phyloP scores from a whole-genome alignment of 495 filamentous ascomycete species.

The Alectoria sarmentosa region DNA sequence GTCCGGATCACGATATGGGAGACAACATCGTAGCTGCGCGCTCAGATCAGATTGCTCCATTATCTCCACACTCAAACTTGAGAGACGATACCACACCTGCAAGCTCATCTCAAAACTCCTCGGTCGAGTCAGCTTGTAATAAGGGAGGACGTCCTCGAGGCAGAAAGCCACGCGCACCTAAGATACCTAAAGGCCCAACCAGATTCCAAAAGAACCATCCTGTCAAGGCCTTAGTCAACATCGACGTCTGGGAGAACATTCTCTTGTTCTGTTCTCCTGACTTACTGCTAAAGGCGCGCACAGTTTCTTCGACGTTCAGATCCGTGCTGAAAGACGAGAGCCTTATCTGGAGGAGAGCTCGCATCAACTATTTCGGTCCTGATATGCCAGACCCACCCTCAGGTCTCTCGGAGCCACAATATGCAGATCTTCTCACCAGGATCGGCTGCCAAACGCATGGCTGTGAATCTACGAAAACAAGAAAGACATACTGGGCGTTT shows the following conservation, averaged over 20 bases:
- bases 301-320: conserved; percentile 12
- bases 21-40: not conserved
- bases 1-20: not conserved
- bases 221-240: conserved; percentile 4
- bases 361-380: conserved; percentile 17
- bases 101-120: not conserved
- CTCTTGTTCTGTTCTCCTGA: conserved; percentile 15
- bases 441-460: conserved; percentile 21
- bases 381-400: conserved; percentile 24
- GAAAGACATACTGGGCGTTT: conserved; percentile 26
- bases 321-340: not conserved
- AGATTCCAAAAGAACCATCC: conserved; percentile 24
- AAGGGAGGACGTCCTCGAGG: conserved; percentile 14
- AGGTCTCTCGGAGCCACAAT: conserved; percentile 20
- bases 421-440: conserved; percentile 22
- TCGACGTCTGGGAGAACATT: conserved; percentile 24
- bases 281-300: conserved; percentile 16
- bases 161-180: conserved; percentile 2
- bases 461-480: conserved; percentile 19
- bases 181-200: conserved; percentile 17
- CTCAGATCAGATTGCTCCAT: not conserved
- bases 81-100: not conserved
- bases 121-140: not conserved
- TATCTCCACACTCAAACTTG: not conserved
- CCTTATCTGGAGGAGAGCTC: conserved; percentile 17